Conservation (phyloP, 345 rosid genomes). For the Gossypium stocksii region DNA sequence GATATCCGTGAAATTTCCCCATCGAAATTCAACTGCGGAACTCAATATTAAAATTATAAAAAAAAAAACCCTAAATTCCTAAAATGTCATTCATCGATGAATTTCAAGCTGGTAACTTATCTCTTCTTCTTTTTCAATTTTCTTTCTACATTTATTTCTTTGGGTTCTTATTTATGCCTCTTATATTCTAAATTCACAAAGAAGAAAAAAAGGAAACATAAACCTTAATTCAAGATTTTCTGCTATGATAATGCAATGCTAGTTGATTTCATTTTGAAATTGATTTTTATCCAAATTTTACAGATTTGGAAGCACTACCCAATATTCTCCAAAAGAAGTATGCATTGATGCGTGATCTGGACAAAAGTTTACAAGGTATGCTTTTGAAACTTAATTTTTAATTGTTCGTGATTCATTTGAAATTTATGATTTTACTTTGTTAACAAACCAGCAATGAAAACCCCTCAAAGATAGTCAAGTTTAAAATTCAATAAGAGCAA, state of each 20-base stretch:
- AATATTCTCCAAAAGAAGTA: conserved; percentile 84
- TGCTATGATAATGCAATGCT: neutral
- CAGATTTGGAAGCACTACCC: conserved; percentile 81
- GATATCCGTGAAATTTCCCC: neutral
- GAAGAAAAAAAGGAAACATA: too few relatives aligned
- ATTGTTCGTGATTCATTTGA: neutral
- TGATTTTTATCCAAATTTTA: conserved; percentile 1
- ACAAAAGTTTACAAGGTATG: conserved; percentile 86
- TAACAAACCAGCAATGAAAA: neutral
- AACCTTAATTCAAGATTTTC: neutral
- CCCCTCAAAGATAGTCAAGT: neutral
- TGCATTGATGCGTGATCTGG: conserved; percentile 76
- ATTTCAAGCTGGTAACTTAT: conserved; percentile 12
- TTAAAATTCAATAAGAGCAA: neutral
- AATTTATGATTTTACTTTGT: neutral
- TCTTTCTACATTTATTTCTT: neutral
- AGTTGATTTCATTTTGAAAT: neutral
- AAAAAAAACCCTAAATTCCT: conserved; percentile 9
- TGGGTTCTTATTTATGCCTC: neutral
- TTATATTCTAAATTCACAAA: neutral
- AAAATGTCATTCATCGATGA: conserved; percentile 16
- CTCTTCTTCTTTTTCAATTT: neutral
- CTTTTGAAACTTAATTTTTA: neutral
- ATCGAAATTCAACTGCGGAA: neutral
- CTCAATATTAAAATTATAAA: neutral